Conservation (phyloP, 2,329 filamentous ascomycete species). For the Fusarium longipes region DNA sequence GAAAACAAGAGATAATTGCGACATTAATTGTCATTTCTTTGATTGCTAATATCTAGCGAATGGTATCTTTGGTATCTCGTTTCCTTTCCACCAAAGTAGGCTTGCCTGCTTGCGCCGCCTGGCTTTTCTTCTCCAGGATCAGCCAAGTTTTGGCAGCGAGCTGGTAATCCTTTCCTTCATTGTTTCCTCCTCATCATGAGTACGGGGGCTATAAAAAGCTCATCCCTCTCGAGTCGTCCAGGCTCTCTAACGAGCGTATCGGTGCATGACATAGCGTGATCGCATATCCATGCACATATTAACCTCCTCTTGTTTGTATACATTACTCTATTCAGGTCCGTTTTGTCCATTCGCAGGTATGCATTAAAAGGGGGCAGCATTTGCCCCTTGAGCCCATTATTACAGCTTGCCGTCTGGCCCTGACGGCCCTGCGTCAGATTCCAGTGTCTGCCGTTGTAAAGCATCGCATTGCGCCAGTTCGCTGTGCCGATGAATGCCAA, state of each 20-base stretch:
- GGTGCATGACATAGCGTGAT: constrained; percentile 46
- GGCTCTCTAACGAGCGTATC: constrained; percentile 51
- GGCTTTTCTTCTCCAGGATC: constrained; percentile 38
- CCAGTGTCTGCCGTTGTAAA: constrained; percentile 44
- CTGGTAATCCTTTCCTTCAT: constrained; percentile 20
- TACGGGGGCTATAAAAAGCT: constrained; percentile 24
- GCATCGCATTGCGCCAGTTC: constrained; percentile 53
- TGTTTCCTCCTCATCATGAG: constrained; percentile 39
- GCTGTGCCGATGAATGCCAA: constrained; percentile 57
- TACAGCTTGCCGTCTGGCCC: constrained; percentile 43
- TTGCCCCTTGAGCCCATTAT: constrained; percentile 43
- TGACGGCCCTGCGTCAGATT: constrained; percentile 47
- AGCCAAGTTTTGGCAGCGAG: constrained; percentile 29
- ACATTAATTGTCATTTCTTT: constrained; percentile 42
- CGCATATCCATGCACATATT: constrained; percentile 51
- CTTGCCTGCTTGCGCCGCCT: constrained; percentile 39
- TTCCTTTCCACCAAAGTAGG: constrained; percentile 34
- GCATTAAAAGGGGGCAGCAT: constrained; percentile 43
- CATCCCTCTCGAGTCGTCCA: constrained; percentile 29
- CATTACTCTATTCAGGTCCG: constrained; percentile 54
- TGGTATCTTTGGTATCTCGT: constrained; percentile 53
- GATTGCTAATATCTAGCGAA: constrained; percentile 54
- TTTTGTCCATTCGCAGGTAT: constrained; percentile 44
- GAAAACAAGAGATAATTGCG: constrained; percentile 23
- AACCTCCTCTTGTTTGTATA: constrained; percentile 52